These are phyloP conservation scores for Cyclostephanos invisitatus DNA, from an alignment of 108 stramenopile species.

Conservation along the genomic window DNA sequence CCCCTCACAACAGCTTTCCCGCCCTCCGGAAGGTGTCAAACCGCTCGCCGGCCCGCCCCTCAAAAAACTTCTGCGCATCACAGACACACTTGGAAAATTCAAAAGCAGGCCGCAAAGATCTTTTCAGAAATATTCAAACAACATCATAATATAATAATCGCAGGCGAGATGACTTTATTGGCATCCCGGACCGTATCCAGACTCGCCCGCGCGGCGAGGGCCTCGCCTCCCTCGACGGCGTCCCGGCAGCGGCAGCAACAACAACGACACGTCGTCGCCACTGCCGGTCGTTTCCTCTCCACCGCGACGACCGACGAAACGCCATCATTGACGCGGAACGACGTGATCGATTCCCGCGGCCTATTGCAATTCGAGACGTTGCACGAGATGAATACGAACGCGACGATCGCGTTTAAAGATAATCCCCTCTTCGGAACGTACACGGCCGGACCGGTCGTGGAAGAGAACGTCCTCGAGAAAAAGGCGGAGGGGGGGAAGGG, in stretches of 20 bases:
- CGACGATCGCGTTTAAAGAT: conserved; percentile 61
- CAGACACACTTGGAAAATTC: no score
- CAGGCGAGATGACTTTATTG: conserved; percentile 26
- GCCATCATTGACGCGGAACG: conserved; percentile 45
- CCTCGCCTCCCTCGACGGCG: background rate
- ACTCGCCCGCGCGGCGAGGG: conserved; percentile 11
- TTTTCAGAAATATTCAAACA: no score
- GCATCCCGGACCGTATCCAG: conserved; percentile 34
- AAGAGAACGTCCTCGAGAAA: conserved; percentile 45
- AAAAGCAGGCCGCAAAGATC: no score
- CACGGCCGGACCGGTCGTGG: conserved; percentile 22
- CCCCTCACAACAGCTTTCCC: no score
- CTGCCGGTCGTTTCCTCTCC: background rate
- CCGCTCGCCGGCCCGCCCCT: no score
- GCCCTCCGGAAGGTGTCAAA: no score
- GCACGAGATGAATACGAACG: conserved; percentile 74
- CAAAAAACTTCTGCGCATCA: no score
- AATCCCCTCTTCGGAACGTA: conserved; percentile 81
- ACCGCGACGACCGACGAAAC: conserved; percentile 4
- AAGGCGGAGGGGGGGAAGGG: conserved; percentile 23
- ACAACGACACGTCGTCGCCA: background rate
- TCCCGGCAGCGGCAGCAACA: conserved; percentile 2
- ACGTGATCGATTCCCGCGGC: conserved; percentile 64
- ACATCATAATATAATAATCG: background rate
- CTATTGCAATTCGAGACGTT: conserved; percentile 69